These are phyloP conservation scores for Hanseniaspora nectarophila DNA, from an alignment of 805 yeast genomes.

Conservation along the genomic window DNA sequence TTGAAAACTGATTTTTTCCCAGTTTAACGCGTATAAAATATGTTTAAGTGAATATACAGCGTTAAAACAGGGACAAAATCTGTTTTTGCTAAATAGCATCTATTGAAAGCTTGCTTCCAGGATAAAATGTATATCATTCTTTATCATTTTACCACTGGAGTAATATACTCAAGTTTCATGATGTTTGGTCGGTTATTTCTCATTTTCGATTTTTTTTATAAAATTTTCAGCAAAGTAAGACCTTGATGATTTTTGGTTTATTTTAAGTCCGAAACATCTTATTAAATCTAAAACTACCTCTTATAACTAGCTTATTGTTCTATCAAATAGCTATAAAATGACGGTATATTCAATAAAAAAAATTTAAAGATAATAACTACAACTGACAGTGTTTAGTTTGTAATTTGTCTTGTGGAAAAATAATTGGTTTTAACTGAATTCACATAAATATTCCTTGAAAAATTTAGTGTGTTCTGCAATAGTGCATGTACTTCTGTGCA, in stretches of 20 bases:
- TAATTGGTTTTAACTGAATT: too few relatives aligned
- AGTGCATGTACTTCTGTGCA: too few relatives aligned
- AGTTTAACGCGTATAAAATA: background rate
- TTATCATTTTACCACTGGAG: background rate
- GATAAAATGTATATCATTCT: background rate
- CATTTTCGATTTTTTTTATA: background rate
- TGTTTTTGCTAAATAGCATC: background rate
- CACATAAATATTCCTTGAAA: too few relatives aligned
- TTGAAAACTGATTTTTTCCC: background rate
- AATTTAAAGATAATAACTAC: too few relatives aligned
- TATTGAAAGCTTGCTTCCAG: background rate
- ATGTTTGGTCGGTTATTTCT: background rate
- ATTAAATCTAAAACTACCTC: too few relatives aligned
- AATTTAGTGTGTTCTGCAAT: too few relatives aligned
- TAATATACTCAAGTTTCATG: background rate
- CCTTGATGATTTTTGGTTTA: background rate
- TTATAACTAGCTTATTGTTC: too few relatives aligned
- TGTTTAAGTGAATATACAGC: background rate
- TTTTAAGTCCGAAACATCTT: background rate
- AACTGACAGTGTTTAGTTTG: too few relatives aligned
- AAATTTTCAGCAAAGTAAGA: background rate
- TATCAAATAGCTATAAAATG: too few relatives aligned
- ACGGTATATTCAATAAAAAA: too few relatives aligned
- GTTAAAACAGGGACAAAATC: background rate
- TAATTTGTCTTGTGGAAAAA: too few relatives aligned